Evolutionary conservation across 1,284 basidiomycete species (phyloP).

Genomic region (Tetrapyrgos nigripes): DNA sequence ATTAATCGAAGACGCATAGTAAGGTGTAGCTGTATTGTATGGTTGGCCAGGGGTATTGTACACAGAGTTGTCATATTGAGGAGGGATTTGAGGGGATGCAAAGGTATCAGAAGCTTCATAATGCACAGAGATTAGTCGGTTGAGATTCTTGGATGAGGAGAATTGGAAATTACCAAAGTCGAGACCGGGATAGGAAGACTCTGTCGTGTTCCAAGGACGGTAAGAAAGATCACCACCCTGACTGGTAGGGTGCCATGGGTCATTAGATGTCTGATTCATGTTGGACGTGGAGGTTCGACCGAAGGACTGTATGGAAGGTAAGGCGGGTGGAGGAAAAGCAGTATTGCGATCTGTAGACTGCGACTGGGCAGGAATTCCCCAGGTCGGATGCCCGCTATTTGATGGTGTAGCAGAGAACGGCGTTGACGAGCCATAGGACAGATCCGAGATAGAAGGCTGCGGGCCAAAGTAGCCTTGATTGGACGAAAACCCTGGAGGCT

Average conservation of each 20-base stretch:
- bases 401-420: slow-evolving; percentile 13
- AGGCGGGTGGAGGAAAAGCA: slow-evolving; percentile 54
- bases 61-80: not conserved
- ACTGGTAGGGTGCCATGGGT: slow-evolving; percentile 19
- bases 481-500: slow-evolving; percentile 42
- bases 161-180: slow-evolving; percentile 29
- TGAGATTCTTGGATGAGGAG: slow-evolving; percentile 32
- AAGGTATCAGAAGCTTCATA: slow-evolving; percentile 1
- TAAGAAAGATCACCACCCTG: slow-evolving; percentile 3
- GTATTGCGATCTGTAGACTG: slow-evolving; percentile 50
- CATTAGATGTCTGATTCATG: slow-evolving; percentile 25
- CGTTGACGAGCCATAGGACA: slow-evolving; percentile 9
- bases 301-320: slow-evolving; percentile 57
- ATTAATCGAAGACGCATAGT: not conserved
- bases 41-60: not conserved
- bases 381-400: slow-evolving; percentile 37
- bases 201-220: slow-evolving; percentile 14
- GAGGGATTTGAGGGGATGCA: not conserved
- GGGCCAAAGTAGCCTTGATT: slow-evolving; percentile 50
- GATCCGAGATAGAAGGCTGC: slow-evolving; percentile 27
- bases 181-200: slow-evolving; percentile 30
- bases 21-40: not conserved
- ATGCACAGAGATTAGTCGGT: not conserved
- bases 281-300: slow-evolving; percentile 35
- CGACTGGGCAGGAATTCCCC: slow-evolving; percentile 57